Base-by-base conservation (phyloP, 2,329 filamentous ascomycete species). In the Sporothrix luriei region DNA sequence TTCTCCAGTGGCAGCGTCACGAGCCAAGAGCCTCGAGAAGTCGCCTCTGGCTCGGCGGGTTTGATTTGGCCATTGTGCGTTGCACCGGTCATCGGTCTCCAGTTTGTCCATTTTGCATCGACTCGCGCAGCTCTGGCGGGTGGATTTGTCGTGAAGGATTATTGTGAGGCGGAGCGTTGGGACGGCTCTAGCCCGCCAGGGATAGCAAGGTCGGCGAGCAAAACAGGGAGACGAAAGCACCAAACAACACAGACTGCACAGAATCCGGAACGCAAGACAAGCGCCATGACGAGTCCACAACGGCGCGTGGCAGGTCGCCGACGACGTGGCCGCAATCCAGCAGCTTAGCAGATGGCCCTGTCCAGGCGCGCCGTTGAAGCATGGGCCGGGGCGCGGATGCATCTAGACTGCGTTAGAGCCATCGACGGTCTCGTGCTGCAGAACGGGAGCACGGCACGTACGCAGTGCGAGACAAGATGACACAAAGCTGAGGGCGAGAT, bases 341-440 rank as follows among this genome's bases (percentile, higher is more conserved):
- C 33, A n/a, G 6, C 33, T 33, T n/a, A 21, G 38, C 57, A 38
- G 43, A 10, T 5, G 7, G 51, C 21, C 21, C 19, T 62, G 38
- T 46, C 57, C 21, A 62, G 57, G n/a, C n/a, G 38, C 26, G 57
- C 57, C 55, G 38, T 16, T 21, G 57, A 59, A 19, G 54, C 13
- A 33, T 13, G 13, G 19, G 21, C 21, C 26, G 10, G 49, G 43
- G 43, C 43, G 19, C 6, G 33, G 33, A 33, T 33, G 33, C 33
- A 33, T 33, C 33, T 33, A 33, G 33, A 33, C 33, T 33, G 33
- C 33, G 7, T 9, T 33, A 6, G 33, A 33, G 33, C 7, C 38
- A n/a, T 21, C 29, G 19, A 13, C 16, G 29, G 29, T 40, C n/a
- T 19, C 13, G 1, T n/a, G 19, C 9, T 40, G 55, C 55, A 21